Conservation (phyloP, 495 filamentous ascomycete genomes). For the Penicillium taxi region DNA sequence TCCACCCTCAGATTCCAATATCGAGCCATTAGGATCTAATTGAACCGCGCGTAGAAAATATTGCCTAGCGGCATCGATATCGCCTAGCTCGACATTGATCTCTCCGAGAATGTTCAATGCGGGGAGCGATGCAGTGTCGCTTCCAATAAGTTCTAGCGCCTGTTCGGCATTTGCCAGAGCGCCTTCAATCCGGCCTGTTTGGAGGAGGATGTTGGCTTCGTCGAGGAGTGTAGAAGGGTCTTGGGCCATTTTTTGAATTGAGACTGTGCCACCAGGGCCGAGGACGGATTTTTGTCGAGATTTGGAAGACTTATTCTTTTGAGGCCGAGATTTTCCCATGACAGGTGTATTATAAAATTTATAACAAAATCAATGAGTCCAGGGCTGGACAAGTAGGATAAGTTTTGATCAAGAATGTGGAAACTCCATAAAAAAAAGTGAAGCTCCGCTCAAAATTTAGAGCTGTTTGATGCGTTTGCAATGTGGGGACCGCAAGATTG, state of each 20-base stretch:
- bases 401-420: constrained; percentile 2
- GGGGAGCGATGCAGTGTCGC: constrained; percentile 43
- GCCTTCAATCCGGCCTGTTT: constrained; percentile 59
- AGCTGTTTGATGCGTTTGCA: constrained; percentile 44
- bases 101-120: constrained; percentile 75
- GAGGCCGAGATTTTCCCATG: constrained; percentile 43
- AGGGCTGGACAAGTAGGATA: not conserved
- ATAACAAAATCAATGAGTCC: constrained; percentile 3
- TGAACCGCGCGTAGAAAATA: constrained; percentile 63
- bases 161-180: constrained; percentile 59
- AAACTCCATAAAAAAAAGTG: constrained; percentile 19
- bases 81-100: constrained; percentile 76
- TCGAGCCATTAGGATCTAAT: constrained; percentile 62
- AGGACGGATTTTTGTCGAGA: constrained; percentile 40
- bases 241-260: constrained; percentile 42
- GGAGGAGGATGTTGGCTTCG: constrained; percentile 59
- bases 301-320: constrained; percentile 41
- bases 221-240: constrained; percentile 51
- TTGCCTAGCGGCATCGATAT: constrained; percentile 58
- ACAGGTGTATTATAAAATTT: constrained; percentile 9
- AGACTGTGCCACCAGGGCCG: constrained; percentile 36
- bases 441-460: constrained; percentile 29
- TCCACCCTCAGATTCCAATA: constrained; percentile 56
- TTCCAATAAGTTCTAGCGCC: constrained; percentile 46
- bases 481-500: constrained; percentile 34